Conservation (phyloP, 495 filamentous ascomycete species). For the Penicillium cinerascens region DNA sequence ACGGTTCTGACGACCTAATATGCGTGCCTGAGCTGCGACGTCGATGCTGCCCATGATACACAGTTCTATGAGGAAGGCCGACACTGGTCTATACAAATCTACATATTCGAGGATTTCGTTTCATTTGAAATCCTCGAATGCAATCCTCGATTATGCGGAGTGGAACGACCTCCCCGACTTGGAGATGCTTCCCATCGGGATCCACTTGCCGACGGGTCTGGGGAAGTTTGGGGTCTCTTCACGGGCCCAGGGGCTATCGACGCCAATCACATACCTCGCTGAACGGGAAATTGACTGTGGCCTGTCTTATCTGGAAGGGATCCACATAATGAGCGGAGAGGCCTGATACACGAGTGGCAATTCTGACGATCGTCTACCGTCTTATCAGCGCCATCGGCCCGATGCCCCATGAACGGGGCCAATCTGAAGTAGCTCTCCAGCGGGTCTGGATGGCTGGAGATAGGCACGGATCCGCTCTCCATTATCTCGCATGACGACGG, state of each 20-base stretch:
- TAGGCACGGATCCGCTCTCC: conserved; percentile 5
- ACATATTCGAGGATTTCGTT: neutral
- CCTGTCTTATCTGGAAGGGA: neutral
- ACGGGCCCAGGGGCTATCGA: neutral
- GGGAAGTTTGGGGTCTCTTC: conserved; percentile 11
- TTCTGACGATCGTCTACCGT: neutral
- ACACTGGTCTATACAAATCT: neutral
- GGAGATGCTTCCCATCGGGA: conserved; percentile 10
- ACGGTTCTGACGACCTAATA: conserved; percentile 37
- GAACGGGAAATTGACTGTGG: neutral
- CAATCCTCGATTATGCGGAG: conserved; percentile 8
- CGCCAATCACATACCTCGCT: neutral
- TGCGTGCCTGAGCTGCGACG: conserved; percentile 37
- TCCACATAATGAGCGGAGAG: neutral
- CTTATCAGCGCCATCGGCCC: conserved; percentile 14
- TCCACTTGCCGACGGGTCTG: conserved; percentile 25
- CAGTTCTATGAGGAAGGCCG: neutral
- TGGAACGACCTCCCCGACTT: neutral
- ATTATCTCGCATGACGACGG: conserved; percentile 4
- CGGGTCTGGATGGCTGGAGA: neutral
- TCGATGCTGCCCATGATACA: conserved; percentile 9
- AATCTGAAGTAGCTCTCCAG: neutral
- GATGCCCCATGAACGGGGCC: conserved; percentile 8
- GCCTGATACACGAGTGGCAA: neutral
- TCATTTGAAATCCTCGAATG: too few relatives aligned